Evolutionary conservation across 2,329 filamentous ascomycete genomes (phyloP), one percentile per base, ranked within the genome.

Genomic region (Alternaria incomplexa): DNA sequence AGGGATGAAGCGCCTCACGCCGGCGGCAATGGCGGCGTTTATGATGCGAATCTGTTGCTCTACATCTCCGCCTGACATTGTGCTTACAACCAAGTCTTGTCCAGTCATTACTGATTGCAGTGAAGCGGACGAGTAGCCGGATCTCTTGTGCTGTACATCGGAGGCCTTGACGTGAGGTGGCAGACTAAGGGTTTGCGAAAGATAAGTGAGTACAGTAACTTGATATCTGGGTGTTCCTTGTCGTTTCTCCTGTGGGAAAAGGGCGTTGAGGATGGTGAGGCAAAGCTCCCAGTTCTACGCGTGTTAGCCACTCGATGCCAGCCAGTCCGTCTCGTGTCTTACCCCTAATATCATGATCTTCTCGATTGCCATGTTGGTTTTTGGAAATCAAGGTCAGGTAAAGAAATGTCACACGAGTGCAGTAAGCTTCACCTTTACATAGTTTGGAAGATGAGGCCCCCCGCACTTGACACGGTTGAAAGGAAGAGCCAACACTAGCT

Each of bases 1-100:
- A 11, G 82, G 81, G 26, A 84, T 75, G 66, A 82, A 80, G 15
- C 79, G 76, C 48, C 69, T 73, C 4, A 83, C 81, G 9, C 79
- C 77, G 8, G 79, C 80, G 15, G 77, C 73, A 46, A 81, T 64
- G 15, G 78, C 72, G 17, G 81, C 82, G 47, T 83, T 76, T 44
- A 83, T 73, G 28, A 84, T 74, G 10, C 65, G 58, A 20, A 70
- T 64, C n/a, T 75, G 72, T 22, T 71, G 57, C 2, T 68, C 65
- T 20, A 65, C 68, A 40, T 75, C 65, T n/a, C 73, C 71, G 15
- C 78, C 72, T 12, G 68, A 69, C 26, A 72, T 62, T 3, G 74
- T 76, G 53, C 67, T 79, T 56, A 84, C 73, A 22, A 82, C 69
- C 2, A 81, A 72, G 52, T 83, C 78, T 32, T 77, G 71, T 10